Percentiles rank a stretch among this genome's conserved stretches.
phyloP scores from a whole-genome alignment of 2,329 filamentous ascomycete genomes.

The Chalaropsis thielavioides region DNA sequence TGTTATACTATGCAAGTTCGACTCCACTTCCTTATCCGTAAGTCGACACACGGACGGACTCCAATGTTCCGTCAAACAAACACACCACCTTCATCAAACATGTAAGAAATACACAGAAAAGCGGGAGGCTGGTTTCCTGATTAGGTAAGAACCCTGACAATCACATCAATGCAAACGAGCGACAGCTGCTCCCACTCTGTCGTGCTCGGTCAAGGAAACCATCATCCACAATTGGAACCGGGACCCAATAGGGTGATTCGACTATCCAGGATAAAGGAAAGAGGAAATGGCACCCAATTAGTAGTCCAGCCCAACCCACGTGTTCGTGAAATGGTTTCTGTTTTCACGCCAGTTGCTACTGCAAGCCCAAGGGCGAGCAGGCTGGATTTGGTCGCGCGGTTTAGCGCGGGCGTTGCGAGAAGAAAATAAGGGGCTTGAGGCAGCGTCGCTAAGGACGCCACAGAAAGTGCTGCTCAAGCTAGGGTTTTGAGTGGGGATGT shows the following conservation, averaged over 20 bases:
- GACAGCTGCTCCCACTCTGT: not conserved
- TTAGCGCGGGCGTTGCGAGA: slow-evolving; percentile 5
- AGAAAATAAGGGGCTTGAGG: slow-evolving; percentile 4
- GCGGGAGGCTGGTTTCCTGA: slow-evolving; percentile 33
- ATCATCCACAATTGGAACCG: slow-evolving; percentile 16
- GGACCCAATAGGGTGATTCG: slow-evolving; percentile 19
- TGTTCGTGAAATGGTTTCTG: slow-evolving; percentile 14
- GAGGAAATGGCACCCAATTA: slow-evolving; percentile 3
- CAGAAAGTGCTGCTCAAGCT: slow-evolving; percentile 2
- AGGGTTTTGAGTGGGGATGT: not conserved
- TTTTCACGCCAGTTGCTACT: slow-evolving; percentile 17
- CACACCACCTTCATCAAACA: not conserved
- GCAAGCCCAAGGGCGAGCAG: slow-evolving; percentile 11
- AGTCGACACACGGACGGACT: no score
- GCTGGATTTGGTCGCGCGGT: slow-evolving; percentile 10
- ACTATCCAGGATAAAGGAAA: slow-evolving; percentile 28
- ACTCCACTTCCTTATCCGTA: not conserved
- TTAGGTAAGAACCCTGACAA: slow-evolving; percentile 21
- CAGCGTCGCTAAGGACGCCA: slow-evolving; percentile 8
- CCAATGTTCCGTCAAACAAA: not conserved
- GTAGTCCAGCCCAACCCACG: slow-evolving; percentile 18
- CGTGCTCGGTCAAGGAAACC: slow-evolving; percentile 10
- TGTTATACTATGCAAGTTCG: slow-evolving; percentile 19
- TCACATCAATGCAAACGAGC: not conserved
- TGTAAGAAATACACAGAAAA: slow-evolving; percentile 1